phyloP scores from a whole-genome alignment of 2,329 filamentous ascomycete genomes.

The Fusarium proliferatum region DNA sequence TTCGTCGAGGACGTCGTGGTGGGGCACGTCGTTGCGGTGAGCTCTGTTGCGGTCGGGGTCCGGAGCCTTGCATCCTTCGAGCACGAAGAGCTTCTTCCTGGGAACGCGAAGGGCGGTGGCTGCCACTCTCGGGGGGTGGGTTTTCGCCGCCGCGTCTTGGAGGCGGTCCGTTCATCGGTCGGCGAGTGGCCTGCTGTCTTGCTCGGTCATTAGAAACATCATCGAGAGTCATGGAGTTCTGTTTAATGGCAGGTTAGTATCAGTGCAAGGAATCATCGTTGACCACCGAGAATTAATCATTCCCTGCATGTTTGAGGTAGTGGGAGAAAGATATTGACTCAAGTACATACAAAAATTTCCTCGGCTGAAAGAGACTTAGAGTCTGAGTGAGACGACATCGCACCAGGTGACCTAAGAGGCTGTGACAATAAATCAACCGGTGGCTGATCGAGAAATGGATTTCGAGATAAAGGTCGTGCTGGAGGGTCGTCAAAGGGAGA shows the following conservation, averaged over 20 bases:
- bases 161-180: constrained; percentile 47
- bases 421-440: constrained; percentile 50
- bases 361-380: constrained; percentile 66
- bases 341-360: constrained; percentile 79
- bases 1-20: constrained; percentile 69
- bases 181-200: constrained; percentile 54
- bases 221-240: constrained; percentile 77
- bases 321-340: not conserved
- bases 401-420: constrained; percentile 57
- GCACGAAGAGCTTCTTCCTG: constrained; percentile 72
- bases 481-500: constrained; percentile 71
- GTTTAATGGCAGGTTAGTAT: constrained; percentile 32
- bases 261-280: not conserved
- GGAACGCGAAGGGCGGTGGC: constrained; percentile 73
- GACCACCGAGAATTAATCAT: not conserved
- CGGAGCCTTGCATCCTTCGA: constrained; percentile 54
- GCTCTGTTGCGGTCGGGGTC: constrained; percentile 48
- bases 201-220: constrained; percentile 59
- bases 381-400: constrained; percentile 62
- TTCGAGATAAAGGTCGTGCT: constrained; percentile 74
- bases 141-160: constrained; percentile 55
- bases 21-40: constrained; percentile 48
- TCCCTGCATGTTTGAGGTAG: not conserved
- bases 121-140: constrained; percentile 54
- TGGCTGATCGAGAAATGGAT: constrained; percentile 77